Conservation (phyloP, 371 early-diverging fungal genomes). For the Rhizopus delemar region DNA sequence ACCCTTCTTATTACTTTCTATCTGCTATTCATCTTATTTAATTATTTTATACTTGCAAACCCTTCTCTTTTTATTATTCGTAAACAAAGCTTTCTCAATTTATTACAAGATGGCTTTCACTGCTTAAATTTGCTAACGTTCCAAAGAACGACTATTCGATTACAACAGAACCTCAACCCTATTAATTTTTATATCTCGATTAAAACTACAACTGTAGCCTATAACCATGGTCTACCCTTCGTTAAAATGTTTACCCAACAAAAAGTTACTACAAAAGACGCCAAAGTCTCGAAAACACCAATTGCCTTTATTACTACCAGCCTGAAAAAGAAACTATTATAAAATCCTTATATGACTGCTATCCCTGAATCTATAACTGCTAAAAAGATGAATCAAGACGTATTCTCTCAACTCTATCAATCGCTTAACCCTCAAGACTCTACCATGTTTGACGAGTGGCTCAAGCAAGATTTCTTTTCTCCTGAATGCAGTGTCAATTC, state of each 20-base stretch:
- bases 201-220: slow-evolving; percentile 20
- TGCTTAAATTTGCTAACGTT: slow-evolving; percentile 28
- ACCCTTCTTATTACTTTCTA: neutral
- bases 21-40: slow-evolving; percentile 3
- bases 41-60: neutral
- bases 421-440: slow-evolving; percentile 26
- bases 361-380: slow-evolving; percentile 10
- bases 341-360: slow-evolving; percentile 11
- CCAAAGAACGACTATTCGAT: slow-evolving; percentile 15
- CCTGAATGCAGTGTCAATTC: slow-evolving; percentile 24
- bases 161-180: slow-evolving; percentile 11
- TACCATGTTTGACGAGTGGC: slow-evolving; percentile 34
- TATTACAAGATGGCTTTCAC: slow-evolving; percentile 26
- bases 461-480: slow-evolving; percentile 29
- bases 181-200: slow-evolving; percentile 11
- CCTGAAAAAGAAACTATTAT: slow-evolving; percentile 15
- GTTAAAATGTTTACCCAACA: slow-evolving; percentile 26
- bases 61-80: slow-evolving; percentile 2
- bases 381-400: slow-evolving; percentile 30
- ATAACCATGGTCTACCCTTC: slow-evolving; percentile 28
- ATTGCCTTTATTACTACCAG: slow-evolving; percentile 15
- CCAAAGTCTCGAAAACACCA: slow-evolving; percentile 31
- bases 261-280: slow-evolving; percentile 25
- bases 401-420: slow-evolving; percentile 39
- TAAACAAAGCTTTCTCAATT: slow-evolving; percentile 2